Percentiles rank a stretch among this genome's conserved stretches.
Conservation (phyloP, 768 basidiomycete genomes). For the Lactarius hengduanensis region DNA sequence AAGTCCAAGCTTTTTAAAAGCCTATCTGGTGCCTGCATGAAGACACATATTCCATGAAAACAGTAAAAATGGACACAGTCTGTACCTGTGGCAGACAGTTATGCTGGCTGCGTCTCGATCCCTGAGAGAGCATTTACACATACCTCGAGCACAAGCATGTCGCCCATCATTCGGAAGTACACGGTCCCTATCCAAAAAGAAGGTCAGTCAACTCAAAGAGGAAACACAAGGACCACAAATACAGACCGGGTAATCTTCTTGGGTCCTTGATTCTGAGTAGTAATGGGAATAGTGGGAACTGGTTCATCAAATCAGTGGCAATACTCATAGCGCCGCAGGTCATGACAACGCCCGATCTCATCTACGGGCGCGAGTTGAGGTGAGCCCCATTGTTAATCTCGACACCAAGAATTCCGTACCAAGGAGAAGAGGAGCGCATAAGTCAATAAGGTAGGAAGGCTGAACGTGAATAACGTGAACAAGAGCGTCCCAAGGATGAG, state of each 20-base stretch:
- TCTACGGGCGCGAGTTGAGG: constrained; percentile 36
- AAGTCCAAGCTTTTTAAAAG: background rate
- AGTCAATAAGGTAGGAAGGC: constrained; percentile 81
- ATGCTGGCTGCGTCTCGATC: background rate
- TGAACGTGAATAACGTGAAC: constrained; percentile 76
- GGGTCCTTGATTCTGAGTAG: constrained; percentile 85
- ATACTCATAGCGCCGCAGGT: constrained; percentile 64
- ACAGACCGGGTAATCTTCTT: constrained; percentile 71
- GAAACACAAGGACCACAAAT: background rate
- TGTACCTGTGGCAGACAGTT: constrained; percentile 12
- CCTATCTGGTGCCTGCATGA: background rate
- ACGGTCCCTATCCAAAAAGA: constrained; percentile 9
- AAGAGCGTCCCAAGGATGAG: constrained; percentile 91
- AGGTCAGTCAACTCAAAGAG: background rate
- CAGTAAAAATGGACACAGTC: constrained; percentile 10
- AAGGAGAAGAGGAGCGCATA: constrained; percentile 85
- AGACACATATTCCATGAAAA: constrained; percentile 17
- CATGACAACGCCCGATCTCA: constrained; percentile 53
- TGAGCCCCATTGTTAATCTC: background rate
- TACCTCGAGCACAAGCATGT: constrained; percentile 24
- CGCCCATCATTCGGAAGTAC: constrained; percentile 18
- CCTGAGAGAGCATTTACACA: background rate
- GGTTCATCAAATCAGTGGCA: constrained; percentile 77
- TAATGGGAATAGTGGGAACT: constrained; percentile 88
- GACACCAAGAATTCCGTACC: constrained; percentile 38